phyloP scores from a whole-genome alignment of 139 green algal species.

The Micractinium sp. region DNA sequence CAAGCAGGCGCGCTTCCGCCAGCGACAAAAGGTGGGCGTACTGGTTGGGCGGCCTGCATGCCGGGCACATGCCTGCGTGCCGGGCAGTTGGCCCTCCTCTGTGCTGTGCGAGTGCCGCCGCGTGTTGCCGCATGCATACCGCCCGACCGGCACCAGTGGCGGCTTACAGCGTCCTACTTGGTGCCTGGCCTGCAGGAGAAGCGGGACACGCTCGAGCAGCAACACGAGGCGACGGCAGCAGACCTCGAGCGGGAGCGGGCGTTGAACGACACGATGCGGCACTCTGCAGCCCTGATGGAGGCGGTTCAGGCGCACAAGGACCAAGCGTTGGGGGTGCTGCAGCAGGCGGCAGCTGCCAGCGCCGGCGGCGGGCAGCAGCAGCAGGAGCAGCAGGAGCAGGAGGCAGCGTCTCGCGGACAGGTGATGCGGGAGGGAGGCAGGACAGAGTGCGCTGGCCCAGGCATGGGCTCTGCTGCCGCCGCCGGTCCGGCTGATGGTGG shows the following conservation, averaged over 20 bases:
- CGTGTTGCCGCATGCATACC: not conserved
- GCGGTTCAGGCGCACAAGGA: not conserved
- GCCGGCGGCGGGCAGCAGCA: not conserved
- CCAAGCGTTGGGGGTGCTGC: not conserved
- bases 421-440: not conserved
- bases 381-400: not conserved
- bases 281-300: not conserved
- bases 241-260: conserved; percentile 18
- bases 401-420: not conserved
- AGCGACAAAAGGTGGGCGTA: conserved; percentile 7
- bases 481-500: too few relatives aligned
- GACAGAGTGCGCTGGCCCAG: not conserved
- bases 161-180: not conserved
- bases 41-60: too few relatives aligned
- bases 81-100: not conserved
- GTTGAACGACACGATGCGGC: conserved; percentile 5
- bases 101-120: not conserved
- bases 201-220: not conserved
- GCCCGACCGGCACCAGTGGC: too few relatives aligned
- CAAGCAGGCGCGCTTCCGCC: conserved; percentile 16
- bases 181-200: not conserved
- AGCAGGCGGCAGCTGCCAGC: not conserved
- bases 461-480: too few relatives aligned
- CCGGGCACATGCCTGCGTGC: not conserved
- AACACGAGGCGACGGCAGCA: not conserved